These are phyloP conservation scores for Gastrolobium bilobum DNA, from an alignment of 306 rosid genomes.

Conservation along the genomic window DNA sequence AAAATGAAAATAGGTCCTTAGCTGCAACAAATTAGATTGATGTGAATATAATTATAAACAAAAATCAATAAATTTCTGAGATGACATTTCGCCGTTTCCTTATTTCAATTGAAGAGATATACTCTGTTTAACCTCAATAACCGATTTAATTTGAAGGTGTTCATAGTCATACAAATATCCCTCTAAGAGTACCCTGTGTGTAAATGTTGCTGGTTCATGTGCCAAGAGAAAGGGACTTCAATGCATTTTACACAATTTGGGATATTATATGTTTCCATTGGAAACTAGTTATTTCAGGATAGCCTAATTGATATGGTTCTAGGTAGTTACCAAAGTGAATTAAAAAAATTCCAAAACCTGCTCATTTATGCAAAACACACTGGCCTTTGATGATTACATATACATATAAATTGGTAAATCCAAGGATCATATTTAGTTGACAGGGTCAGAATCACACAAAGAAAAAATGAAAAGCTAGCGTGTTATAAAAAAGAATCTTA, in stretches of 20 bases:
- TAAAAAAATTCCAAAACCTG: background rate
- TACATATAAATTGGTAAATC: background rate
- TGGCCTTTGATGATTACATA: background rate
- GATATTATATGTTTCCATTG: no score
- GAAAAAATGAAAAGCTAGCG: background rate
- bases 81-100: constrained; percentile 1
- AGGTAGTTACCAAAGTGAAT: background rate
- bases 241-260: no score
- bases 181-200: no score
- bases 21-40: constrained; percentile 40
- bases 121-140: no score
- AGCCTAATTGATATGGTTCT: background rate
- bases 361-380: background rate
- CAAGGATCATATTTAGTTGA: background rate
- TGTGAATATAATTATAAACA: background rate
- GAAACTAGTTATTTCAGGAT: background rate
- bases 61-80: background rate
- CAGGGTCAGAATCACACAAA: background rate
- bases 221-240: no score
- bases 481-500: background rate
- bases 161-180: background rate
- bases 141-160: background rate
- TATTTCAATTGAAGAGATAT: background rate
- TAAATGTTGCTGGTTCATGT: no score
- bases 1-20: constrained; percentile 16